Percentiles rank a stretch among this genome's conserved stretches.
Conservation (phyloP, 2,329 filamentous ascomycete species). For the Neofusicoccum sp. region DNA sequence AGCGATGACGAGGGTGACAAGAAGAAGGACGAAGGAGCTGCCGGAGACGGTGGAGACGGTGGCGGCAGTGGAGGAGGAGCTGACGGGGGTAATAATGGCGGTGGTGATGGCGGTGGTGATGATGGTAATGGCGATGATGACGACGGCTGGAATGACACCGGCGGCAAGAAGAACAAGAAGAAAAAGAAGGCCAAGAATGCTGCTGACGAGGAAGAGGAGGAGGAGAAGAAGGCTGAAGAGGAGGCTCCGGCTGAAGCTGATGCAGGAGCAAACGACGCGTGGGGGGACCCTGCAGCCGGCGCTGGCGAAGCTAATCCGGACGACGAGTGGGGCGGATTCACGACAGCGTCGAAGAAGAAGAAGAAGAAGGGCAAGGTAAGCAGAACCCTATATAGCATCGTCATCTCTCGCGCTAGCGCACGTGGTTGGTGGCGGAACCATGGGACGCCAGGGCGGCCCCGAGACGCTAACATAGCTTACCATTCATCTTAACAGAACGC, state of each 20-base stretch:
- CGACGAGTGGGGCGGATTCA: constrained; percentile 50
- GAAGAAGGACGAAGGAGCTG: constrained; percentile 36
- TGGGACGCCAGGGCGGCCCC: background rate
- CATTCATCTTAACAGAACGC: constrained; percentile 7
- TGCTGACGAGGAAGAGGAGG: constrained; percentile 31
- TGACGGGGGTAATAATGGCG: constrained; percentile 35
- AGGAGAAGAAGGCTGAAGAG: constrained; percentile 32
- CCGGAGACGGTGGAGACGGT: constrained; percentile 35
- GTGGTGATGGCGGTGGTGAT: constrained; percentile 31
- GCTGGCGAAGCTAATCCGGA: constrained; percentile 28
- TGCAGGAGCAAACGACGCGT: constrained; percentile 24
- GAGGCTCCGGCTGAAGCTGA: constrained; percentile 30
- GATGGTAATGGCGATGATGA: constrained; percentile 27
- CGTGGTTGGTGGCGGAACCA: background rate
- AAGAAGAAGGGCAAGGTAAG: constrained; percentile 56
- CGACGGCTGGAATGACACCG: constrained; percentile 32
- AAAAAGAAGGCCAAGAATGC: constrained; percentile 35
- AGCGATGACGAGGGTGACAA: constrained; percentile 50
- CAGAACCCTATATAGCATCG: background rate
- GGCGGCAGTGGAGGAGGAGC: constrained; percentile 29
- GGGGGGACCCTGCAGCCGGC: constrained; percentile 5
- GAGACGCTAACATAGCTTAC: constrained; percentile 14
- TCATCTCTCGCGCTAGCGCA: background rate
- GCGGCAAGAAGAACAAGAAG: constrained; percentile 42
- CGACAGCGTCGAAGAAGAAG: constrained; percentile 46